These are phyloP conservation scores for Lasiosphaeriaceae sp. DNA, from an alignment of 495 filamentous ascomycete species.

Conservation along the genomic window DNA sequence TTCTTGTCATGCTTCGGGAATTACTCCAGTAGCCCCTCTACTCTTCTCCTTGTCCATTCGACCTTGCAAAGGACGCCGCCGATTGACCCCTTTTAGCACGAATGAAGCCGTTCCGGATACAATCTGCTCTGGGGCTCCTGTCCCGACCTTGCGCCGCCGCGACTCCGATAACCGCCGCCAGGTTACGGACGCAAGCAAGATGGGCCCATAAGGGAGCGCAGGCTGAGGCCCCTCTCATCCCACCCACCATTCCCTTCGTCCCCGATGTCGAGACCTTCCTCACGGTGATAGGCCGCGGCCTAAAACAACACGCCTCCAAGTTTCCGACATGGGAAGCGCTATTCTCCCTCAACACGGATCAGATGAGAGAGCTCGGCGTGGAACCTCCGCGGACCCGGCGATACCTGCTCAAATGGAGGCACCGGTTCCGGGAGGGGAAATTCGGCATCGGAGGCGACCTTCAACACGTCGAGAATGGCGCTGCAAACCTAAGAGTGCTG, in stretches of 20 bases:
- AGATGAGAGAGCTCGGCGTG: slow-evolving; percentile 78
- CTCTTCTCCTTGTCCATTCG: background rate
- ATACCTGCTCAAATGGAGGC: slow-evolving; percentile 83
- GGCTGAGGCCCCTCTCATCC: slow-evolving; percentile 48
- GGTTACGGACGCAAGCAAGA: slow-evolving; percentile 27
- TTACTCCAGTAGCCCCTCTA: background rate
- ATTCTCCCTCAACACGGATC: slow-evolving; percentile 69
- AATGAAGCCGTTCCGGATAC: slow-evolving; percentile 29
- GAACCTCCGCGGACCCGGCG: slow-evolving; percentile 76
- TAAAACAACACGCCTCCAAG: slow-evolving; percentile 74
- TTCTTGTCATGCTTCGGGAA: background rate
- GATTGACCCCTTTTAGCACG: slow-evolving; percentile 12
- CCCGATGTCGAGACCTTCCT: slow-evolving; percentile 88
- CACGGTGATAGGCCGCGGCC: slow-evolving; percentile 81
- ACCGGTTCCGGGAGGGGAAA: slow-evolving; percentile 70
- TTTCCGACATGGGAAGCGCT: slow-evolving; percentile 85
- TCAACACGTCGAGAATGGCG: slow-evolving; percentile 65
- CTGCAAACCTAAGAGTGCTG: slow-evolving; percentile 63
- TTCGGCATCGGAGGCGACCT: slow-evolving; percentile 79
- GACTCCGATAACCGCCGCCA: slow-evolving; percentile 11
- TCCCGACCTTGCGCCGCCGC: slow-evolving; percentile 23
- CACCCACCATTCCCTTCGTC: slow-evolving; percentile 74
- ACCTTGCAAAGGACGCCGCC: too few relatives aligned
- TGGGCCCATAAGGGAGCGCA: slow-evolving; percentile 30
- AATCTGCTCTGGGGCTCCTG: slow-evolving; percentile 27